Percentiles rank a stretch among this genome's conserved stretches.
Evolutionary conservation across 805 yeast genomes (phyloP).

Genomic region (Lipomyces sp.): DNA sequence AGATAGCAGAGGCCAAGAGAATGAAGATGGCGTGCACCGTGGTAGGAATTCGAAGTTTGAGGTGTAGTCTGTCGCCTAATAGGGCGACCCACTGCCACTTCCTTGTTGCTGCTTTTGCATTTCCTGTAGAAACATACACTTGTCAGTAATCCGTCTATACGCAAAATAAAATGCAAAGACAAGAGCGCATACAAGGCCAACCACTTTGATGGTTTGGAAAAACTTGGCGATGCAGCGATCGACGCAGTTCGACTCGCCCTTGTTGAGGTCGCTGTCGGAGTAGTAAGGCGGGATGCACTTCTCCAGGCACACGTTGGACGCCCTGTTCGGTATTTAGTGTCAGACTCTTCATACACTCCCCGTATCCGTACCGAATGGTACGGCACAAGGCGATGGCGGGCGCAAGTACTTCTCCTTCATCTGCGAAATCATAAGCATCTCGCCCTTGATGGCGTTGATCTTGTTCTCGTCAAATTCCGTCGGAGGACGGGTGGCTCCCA

Average conservation of each 20-base stretch:
- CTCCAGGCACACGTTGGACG: conserved; percentile 25
- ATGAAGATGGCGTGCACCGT: too few species aligned
- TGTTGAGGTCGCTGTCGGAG: conserved; percentile 77
- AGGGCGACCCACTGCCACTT: too few species aligned
- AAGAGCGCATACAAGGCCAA: conserved; percentile 25
- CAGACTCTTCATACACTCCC: too few species aligned
- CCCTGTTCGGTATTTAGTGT: conserved; percentile 8
- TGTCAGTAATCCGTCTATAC: background rate
- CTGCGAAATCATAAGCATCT: conserved; percentile 25
- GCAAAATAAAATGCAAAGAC: background rate
- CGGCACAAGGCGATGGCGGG: too few species aligned
- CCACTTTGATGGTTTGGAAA: conserved; percentile 44
- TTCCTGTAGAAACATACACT: conserved; percentile 2
- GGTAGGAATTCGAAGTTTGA: too few species aligned
- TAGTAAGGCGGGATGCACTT: conserved; percentile 87
- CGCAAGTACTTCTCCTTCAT: conserved; percentile 26
- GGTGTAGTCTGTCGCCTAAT: too few species aligned
- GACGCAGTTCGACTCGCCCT: conserved; percentile 78
- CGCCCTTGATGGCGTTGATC: conserved; percentile 22
- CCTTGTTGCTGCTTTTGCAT: conserved; percentile 19
- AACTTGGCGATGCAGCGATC: conserved; percentile 86
- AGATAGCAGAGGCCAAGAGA: too few species aligned
- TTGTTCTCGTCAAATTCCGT: conserved; percentile 26
- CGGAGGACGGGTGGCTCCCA: conserved; percentile 24
- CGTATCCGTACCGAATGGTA: too few species aligned